These are phyloP conservation scores for Aegilops longissima DNA, from an alignment of 176 grass and related monocot species.

Conservation along the genomic window DNA sequence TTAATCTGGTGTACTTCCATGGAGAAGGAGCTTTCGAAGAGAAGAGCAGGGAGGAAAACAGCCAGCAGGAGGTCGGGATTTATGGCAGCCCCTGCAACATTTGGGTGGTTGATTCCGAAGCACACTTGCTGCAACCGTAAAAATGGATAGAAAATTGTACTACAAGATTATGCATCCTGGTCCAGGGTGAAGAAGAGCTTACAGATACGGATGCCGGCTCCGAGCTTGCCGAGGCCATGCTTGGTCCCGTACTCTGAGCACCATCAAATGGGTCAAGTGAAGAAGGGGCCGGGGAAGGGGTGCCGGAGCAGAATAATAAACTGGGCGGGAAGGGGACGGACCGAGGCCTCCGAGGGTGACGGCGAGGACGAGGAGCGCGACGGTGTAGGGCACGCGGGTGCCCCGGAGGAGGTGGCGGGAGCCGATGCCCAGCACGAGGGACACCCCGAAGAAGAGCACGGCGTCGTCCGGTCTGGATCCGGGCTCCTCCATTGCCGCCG, in stretches of 20 bases:
- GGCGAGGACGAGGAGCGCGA: slow-evolving; percentile 83
- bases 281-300: neutral
- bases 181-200: slow-evolving; percentile 15
- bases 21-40: too few relatives aligned
- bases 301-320: too few relatives aligned
- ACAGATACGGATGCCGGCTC: slow-evolving; percentile 88
- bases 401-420: slow-evolving; percentile 85
- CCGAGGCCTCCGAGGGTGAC: slow-evolving; percentile 60
- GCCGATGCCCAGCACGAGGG: slow-evolving; percentile 86
- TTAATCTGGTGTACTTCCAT: too few relatives aligned
- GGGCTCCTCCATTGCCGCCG: too few relatives aligned
- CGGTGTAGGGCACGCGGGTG: slow-evolving; percentile 95
- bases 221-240: slow-evolving; percentile 72
- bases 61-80: slow-evolving; percentile 56
- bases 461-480: slow-evolving; percentile 45
- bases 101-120: too few relatives aligned
- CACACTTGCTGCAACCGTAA: too few relatives aligned
- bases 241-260: slow-evolving; percentile 76
- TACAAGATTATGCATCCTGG: too few relatives aligned
- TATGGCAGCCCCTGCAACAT: slow-evolving; percentile 73
- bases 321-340: slow-evolving; percentile 12
- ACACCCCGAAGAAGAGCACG: slow-evolving; percentile 83
- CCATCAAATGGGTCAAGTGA: neutral
- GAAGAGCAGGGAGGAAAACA: too few relatives aligned
- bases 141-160: neutral